Conservation (phyloP, 176 grass and related monocot genomes). For the Echinochloa phyllopogon region DNA sequence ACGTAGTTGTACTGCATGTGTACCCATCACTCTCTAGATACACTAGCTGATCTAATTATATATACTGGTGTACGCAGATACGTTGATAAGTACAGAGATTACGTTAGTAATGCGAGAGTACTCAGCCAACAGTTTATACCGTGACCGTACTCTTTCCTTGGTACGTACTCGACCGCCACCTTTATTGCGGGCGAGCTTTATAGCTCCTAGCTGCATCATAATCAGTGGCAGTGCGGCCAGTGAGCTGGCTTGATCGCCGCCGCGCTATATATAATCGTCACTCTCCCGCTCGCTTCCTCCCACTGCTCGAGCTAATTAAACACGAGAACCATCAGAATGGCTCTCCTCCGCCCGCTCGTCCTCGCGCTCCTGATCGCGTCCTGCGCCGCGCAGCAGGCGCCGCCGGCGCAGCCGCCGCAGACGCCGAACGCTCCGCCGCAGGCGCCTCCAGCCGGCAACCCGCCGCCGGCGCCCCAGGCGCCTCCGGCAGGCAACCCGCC, state of each 20-base stretch:
- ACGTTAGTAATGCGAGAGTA: background rate
- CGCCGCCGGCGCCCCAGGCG: slow-evolving; percentile 36
- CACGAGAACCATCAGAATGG: slow-evolving; percentile 28
- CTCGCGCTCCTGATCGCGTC: slow-evolving; percentile 56
- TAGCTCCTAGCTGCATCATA: background rate
- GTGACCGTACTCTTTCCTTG: background rate
- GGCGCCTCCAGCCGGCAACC: slow-evolving; percentile 34
- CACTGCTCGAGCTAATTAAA: slow-evolving; percentile 44
- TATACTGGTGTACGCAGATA: background rate
- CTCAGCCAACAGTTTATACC: background rate
- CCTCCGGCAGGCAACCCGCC: slow-evolving; percentile 53
- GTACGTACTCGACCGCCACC: slow-evolving; percentile 8
- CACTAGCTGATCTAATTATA: background rate
- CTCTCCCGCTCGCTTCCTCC: slow-evolving; percentile 47
- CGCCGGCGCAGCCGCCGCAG: slow-evolving; percentile 38
- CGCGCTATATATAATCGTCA: slow-evolving; percentile 52
- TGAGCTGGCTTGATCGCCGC: slow-evolving; percentile 37
- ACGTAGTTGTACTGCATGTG: background rate
- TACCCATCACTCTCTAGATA: background rate
- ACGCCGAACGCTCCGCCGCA: slow-evolving; percentile 36
- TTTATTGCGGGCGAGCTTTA: background rate
- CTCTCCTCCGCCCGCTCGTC: slow-evolving; percentile 40
- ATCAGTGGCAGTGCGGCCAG: background rate
- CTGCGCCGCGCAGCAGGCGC: slow-evolving; percentile 66
- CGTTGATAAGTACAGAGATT: background rate